Percentiles rank a stretch among this genome's conserved stretches.
Conservation (phyloP, 805 yeast species). For the Saccharomycopsis synnaedendra region DNA sequence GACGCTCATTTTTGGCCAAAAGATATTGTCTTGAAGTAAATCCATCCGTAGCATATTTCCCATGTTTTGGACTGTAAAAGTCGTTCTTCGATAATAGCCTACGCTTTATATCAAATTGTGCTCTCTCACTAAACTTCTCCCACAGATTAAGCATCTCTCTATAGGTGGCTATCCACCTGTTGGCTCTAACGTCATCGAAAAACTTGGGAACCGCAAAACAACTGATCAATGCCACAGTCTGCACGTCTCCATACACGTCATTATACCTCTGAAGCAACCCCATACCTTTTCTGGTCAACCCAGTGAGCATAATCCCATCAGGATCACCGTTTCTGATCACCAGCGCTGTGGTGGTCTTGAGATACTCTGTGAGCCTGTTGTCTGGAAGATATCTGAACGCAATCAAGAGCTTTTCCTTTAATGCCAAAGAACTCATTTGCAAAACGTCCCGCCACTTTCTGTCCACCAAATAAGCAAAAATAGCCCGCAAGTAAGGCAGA, state of each 20-base stretch:
- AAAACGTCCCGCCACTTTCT: constrained; percentile 95
- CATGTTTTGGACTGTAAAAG: not conserved
- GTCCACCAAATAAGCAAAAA: constrained; percentile 88
- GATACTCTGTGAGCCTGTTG: constrained; percentile 59
- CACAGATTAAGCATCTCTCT: constrained; percentile 64
- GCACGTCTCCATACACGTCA: constrained; percentile 82
- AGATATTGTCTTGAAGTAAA: not conserved
- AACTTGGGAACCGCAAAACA: constrained; percentile 78
- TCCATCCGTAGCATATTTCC: not conserved
- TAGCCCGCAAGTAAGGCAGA: constrained; percentile 81
- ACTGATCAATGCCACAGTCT: constrained; percentile 76
- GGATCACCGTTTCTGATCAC: constrained; percentile 74
- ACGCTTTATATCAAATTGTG: constrained; percentile 75
- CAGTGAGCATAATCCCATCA: constrained; percentile 84
- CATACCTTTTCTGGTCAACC: constrained; percentile 79
- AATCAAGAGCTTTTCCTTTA: constrained; percentile 81
- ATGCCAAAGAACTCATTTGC: constrained; percentile 79
- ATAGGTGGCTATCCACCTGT: constrained; percentile 69
- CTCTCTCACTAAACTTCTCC: constrained; percentile 67
- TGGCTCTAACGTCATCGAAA: constrained; percentile 61
- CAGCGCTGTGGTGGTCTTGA: constrained; percentile 55
- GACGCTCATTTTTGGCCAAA: constrained; percentile 36
- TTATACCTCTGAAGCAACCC: constrained; percentile 78
- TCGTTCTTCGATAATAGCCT: constrained; percentile 43
- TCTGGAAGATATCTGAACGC: constrained; percentile 81